Evolutionary conservation across 1,139 yeast species (phyloP), one percentile per base, ranked within the genome.

Genomic region (Debaryomycetaceae sp.): DNA sequence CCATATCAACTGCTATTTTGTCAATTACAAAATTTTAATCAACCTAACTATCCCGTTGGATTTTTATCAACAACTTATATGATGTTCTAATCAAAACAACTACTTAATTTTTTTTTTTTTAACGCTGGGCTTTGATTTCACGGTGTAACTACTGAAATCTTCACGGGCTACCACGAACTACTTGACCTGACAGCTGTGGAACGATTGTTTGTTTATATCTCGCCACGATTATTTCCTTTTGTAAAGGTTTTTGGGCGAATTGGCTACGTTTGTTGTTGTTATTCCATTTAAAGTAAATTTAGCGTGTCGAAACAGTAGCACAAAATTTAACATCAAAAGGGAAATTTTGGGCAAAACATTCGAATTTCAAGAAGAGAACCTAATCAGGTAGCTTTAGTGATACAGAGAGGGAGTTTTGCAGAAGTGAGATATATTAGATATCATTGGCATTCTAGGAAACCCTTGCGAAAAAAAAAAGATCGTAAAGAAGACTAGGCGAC

Each of bases 1-100:
- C 53, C 69, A 62, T 61, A 15, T 26, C 38, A 34, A n/a, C 29
- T 31, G 26, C 11, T 8, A 8, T 22, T 11, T 22, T 22, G 26
- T 11, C n/a, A 8, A 11, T 3, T 22, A 22, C 7, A 22, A 8
- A 8, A 3, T 22, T 22, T 22, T 22, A 8, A 11, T 22, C 26
- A 3, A 22, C 26, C 26, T 22, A 22, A 8, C 26, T 22, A 22
- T 11, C 26, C 11, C 11, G 4, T 22, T 22, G 11, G 26, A 22
- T 22, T 22, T 22, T 22, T 22, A 22, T 22, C 26, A 22, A 22
- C 26, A 22, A 22, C 26, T n/a, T 22, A 22, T 22, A 22, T 8
- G 26, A 22, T 22, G 26, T 22, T 22, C 26, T 22, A 11, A 22
- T 22, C 26, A 22, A 22, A 22, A 22, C 26, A 22, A 22, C 26